Base-by-base conservation (phyloP, 352 stramenopile genomes). In the Pythium aristosporum region DNA sequence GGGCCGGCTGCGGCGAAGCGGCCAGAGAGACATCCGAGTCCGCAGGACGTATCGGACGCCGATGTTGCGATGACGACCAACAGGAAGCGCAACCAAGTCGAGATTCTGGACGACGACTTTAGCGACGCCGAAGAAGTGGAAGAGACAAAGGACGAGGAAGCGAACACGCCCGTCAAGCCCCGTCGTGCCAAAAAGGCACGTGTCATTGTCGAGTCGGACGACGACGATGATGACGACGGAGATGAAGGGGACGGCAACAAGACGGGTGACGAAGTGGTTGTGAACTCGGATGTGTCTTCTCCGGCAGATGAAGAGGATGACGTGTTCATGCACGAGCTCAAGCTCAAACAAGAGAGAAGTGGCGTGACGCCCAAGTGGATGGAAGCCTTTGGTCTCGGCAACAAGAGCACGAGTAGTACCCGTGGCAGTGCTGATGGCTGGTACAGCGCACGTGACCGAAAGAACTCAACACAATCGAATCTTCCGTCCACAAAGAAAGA, bases 131-230 rank as follows among this genome's bases (percentile, higher is more conserved):
- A 62, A 12, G 49, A 66, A 36, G 47, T 48, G 9, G 56, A 71
- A 36, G 47, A 61, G 43, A 34, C 30, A 3, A 50, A 69, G 16
- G 76, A 89, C 5, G 75, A 87, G 9, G 77, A 85, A 9, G 61
- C 74, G 15, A 41, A 75, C 37, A 67, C 66, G n/a, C 75, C 76
- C 6, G 63, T 52, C 9, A 77, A 77, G 34, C 67, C 76, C 15
- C 71, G 73, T 18, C 71, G 73, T 18, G 64, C 57, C 11, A 88
- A 88, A 68, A 79, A 81, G 48, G 68, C 78, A 13, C 69, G 82
- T 5, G 78, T 74, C 2, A 91, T 91, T 66, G 68, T 88, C 20
- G 82, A 91, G 43, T 91, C 82, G 8, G 48, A 55, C 8, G 82
- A 91, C 12, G 82, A 75, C 2, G 82, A 76, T 0, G 59, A 71